Base-by-base conservation (phyloP, 345 rosid genomes). In the Diplotaxis tenuifolia region DNA sequence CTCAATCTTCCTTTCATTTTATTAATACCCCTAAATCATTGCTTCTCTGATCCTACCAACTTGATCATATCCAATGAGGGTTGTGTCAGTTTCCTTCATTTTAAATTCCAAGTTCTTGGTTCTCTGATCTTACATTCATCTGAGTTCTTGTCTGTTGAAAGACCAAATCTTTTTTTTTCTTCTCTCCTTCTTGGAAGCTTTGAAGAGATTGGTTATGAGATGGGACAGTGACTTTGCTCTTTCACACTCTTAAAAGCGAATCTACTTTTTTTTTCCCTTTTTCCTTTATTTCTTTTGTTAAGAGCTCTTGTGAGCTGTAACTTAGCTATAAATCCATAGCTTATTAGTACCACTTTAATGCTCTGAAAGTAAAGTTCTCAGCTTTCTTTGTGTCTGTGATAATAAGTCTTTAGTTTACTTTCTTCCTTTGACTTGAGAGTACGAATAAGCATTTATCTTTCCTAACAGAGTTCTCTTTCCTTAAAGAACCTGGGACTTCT, bases 271-370 rank as follows among this genome's bases (percentile, higher is more conserved):
- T 76, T 74, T 32, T 20, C n/a, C n/a, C n/a, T n/a, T 16, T 9
- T 6, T 18, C 27, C 23, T 14, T 3, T 4, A 25, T 57, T 19
- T 25, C 18, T 9, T 18, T 75, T 12, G 32, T 16, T 31, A 68
- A 65, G n/a, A n/a, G 72, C 60, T 52, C 75, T 76, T 49, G 34
- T 82, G 89, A 83, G 87, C 92, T 90, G 96, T 83, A 85, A 73
- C 74, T 82, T 82, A 78, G 84, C 85, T 80, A n/a, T n/a, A 84
- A 78, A 78, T 82, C 74, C 81, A 72, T 85, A 54, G 83, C 81
- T 86, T 83, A 81, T 82, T 75, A n/a, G n/a, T n/a, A 67, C 77
- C 74, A 81, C 96, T 93, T 89, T 93, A n/a, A 90, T 93, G 83
- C 92, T 85, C 93, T 87, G 88, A 90, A 91, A 25, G 28, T 25